These are phyloP conservation scores for Cutaneotrichosporon arboriforme DNA, from an alignment of 1,284 basidiomycete species.

Conservation along the genomic window DNA sequence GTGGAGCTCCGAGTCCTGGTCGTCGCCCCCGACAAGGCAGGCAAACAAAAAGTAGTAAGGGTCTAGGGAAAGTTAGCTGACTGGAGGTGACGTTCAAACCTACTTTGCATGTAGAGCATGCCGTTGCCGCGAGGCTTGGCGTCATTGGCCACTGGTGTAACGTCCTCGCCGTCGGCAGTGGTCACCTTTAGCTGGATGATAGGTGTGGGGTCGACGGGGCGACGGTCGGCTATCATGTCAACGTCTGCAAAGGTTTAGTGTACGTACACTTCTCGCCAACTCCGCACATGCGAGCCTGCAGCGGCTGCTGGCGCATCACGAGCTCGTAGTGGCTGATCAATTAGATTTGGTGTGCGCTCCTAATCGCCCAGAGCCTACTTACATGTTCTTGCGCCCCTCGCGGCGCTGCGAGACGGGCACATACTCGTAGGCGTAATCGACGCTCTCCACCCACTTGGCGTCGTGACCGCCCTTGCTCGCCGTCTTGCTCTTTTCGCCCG, in stretches of 20 bases:
- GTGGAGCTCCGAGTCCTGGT: conserved; percentile 76
- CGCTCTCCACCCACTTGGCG: conserved; percentile 27
- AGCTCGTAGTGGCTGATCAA: conserved; percentile 65
- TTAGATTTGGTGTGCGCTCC: not conserved
- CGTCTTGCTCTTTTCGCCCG: not conserved
- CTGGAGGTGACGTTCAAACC: conserved; percentile 5
- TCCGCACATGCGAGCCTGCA: conserved; percentile 82
- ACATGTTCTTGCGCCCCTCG: conserved; percentile 25
- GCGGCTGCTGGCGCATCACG: conserved; percentile 77
- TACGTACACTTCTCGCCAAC: conserved; percentile 71
- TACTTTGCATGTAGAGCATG: conserved; percentile 46
- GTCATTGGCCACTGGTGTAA: conserved; percentile 18
- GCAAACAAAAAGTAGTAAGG: conserved; percentile 95
- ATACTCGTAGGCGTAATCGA: conserved; percentile 45
- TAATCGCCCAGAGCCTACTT: too few species aligned
- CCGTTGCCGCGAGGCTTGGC: conserved; percentile 20
- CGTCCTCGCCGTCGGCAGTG: conserved; percentile 56
- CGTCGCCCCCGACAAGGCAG: conserved; percentile 72
- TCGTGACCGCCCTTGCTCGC: not conserved
- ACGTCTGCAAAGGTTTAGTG: conserved; percentile 6
- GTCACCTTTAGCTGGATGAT: conserved; percentile 90
- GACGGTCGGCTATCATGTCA: conserved; percentile 65
- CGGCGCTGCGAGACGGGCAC: conserved; percentile 35
- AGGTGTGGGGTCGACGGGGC: conserved; percentile 92
- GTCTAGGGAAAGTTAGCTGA: conserved; percentile 49